phyloP scores from a whole-genome alignment of 2,329 filamentous ascomycete species.

The Camillea tinctor region DNA sequence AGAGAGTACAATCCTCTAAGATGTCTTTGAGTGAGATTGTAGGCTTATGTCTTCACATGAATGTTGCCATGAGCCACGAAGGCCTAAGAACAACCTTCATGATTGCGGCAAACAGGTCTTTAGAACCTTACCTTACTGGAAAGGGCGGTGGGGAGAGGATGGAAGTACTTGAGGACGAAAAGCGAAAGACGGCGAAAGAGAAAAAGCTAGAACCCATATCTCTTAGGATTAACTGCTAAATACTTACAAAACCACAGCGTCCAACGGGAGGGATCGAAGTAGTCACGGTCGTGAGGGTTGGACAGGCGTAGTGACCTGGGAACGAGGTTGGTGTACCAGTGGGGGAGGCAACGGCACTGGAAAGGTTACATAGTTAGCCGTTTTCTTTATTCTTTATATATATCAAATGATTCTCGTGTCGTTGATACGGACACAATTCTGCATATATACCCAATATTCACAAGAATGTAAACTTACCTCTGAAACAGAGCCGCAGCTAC shows the following conservation, averaged over 20 bases:
- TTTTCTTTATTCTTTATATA: neutral
- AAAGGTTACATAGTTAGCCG: neutral
- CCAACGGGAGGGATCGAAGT: slow-evolving; percentile 6
- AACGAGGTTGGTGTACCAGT: slow-evolving; percentile 8
- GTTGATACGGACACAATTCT: too few relatives aligned
- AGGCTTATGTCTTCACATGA: too few relatives aligned
- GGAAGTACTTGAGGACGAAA: neutral
- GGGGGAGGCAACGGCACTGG: slow-evolving; percentile 10
- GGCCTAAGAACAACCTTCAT: too few relatives aligned
- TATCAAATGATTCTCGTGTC: too few relatives aligned
- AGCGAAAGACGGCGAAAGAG: neutral
- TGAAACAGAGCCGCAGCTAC: slow-evolving; percentile 13
- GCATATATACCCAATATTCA: neutral
- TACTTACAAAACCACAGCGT: neutral
- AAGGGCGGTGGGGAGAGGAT: too few relatives aligned
- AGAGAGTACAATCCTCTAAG: too few relatives aligned
- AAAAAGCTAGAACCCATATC: neutral
- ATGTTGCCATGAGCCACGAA: too few relatives aligned
- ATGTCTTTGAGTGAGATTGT: too few relatives aligned
- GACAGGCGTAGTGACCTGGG: slow-evolving; percentile 16
- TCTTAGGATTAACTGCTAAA: neutral
- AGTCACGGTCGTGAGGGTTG: slow-evolving; percentile 14
- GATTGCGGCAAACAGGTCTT: too few relatives aligned
- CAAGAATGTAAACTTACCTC: slow-evolving; percentile 7
- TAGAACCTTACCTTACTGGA: too few relatives aligned